phyloP scores from a whole-genome alignment of 2,329 filamentous ascomycete species.

The Botrytis byssoidea region DNA sequence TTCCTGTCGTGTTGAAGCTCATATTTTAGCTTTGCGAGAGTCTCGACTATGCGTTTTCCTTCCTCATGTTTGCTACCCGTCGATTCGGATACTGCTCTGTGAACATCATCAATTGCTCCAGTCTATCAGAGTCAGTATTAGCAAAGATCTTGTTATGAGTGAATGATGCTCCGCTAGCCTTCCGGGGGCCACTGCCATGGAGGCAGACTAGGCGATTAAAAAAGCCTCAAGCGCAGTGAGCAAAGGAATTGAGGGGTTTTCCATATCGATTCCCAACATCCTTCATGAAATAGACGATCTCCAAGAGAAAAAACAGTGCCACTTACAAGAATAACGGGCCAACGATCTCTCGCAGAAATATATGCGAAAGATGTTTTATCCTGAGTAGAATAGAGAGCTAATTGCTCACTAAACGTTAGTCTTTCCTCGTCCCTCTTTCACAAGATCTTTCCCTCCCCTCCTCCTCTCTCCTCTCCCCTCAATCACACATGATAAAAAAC shows the following conservation, averaged over 20 bases:
- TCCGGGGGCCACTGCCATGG: background rate
- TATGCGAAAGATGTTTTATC: constrained; percentile 87
- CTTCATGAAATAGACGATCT: background rate
- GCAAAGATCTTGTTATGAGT: background rate
- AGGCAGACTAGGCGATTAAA: background rate
- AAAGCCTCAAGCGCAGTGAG: background rate
- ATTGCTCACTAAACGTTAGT: background rate
- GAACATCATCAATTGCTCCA: constrained; percentile 90
- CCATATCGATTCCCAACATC: background rate
- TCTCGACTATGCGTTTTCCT: constrained; percentile 81
- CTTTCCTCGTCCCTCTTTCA: background rate
- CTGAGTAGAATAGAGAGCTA: constrained; percentile 74
- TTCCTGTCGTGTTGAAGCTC: constrained; percentile 87
- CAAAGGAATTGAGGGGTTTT: background rate
- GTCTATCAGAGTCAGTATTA: constrained; percentile 56
- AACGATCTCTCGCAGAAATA: constrained; percentile 79
- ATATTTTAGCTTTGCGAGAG: constrained; percentile 83
- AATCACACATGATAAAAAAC: background rate
- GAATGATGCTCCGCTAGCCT: background rate
- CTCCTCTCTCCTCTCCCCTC: background rate
- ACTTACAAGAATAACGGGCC: constrained; percentile 85
- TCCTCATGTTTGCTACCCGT: constrained; percentile 66
- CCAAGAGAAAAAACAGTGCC: background rate
- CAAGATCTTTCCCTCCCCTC: background rate
- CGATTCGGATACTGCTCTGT: constrained; percentile 62